phyloP scores from a whole-genome alignment of 1,284 basidiomycete species.

The Rhodotorula glutinis region DNA sequence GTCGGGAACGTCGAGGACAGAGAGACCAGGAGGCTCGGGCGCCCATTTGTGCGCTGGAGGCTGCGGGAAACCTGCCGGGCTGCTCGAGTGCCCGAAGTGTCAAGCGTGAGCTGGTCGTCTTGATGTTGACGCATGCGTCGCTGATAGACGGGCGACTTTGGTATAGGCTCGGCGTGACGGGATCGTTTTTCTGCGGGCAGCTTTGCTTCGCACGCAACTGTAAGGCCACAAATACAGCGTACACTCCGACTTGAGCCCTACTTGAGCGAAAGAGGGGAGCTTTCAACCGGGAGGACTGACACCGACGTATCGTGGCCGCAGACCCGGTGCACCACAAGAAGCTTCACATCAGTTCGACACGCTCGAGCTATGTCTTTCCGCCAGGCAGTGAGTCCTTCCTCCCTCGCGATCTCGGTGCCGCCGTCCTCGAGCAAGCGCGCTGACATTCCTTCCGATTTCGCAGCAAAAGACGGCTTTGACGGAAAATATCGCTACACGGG shows the following conservation, averaged over 20 bases:
- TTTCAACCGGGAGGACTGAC: no score
- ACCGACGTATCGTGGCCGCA: background rate
- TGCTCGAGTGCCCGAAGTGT: conserved; percentile 27
- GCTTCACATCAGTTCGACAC: conserved; percentile 2
- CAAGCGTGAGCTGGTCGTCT: conserved; percentile 10
- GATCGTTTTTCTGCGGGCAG: conserved; percentile 7
- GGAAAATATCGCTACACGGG: conserved; percentile 60
- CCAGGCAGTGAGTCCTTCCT: conserved; percentile 21
- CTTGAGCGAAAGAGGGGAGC: no score
- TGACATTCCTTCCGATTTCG: no score
- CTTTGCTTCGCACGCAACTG: conserved; percentile 7
- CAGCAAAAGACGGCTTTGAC: conserved; percentile 29
- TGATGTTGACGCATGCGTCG: no score
- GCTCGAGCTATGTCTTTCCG: conserved; percentile 6
- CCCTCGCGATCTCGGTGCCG: no score
- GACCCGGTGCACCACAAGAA: conserved; percentile 13
- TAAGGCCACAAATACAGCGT: no score
- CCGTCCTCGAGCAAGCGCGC: no score
- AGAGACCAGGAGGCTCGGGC: background rate
- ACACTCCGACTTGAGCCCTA: no score
- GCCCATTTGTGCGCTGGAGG: conserved; percentile 19
- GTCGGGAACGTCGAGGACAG: no score
- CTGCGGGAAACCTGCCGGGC: conserved; percentile 20
- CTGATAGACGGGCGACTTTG: no score
- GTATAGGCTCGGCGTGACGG: background rate